These are phyloP conservation scores for Lecanicillium sp. DNA, from an alignment of 2,329 filamentous ascomycete species.

Conservation along the genomic window DNA sequence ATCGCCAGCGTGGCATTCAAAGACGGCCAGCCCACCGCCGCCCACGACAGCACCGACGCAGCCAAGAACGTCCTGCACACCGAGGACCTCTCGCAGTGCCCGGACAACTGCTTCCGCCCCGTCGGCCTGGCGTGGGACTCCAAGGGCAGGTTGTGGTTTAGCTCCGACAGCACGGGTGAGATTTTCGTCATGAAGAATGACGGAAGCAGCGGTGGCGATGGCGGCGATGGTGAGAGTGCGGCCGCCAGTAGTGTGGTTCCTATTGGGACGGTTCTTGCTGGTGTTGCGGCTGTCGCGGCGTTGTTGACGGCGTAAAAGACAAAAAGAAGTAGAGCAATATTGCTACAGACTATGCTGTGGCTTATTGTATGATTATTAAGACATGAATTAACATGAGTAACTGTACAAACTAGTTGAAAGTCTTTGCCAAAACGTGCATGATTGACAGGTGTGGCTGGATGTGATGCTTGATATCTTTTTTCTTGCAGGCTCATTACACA, in stretches of 20 bases:
- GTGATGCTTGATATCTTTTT: conserved; percentile 1
- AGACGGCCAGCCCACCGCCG: conserved; percentile 31
- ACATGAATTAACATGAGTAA: too few species aligned
- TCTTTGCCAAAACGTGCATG: neutral
- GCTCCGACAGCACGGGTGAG: conserved; percentile 56
- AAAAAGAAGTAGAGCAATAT: too few species aligned
- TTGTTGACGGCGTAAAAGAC: neutral
- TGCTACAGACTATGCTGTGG: too few species aligned
- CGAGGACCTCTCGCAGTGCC: conserved; percentile 42
- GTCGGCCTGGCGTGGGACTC: conserved; percentile 47
- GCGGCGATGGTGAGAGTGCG: conserved; percentile 4
- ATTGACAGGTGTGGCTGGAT: neutral
- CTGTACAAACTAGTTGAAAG: neutral
- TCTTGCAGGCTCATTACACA: conserved; percentile 7
- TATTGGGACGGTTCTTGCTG: conserved; percentile 11
- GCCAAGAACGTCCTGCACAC: conserved; percentile 48
- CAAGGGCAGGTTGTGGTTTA: conserved; percentile 51
- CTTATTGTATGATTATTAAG: too few species aligned
- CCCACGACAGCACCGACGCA: conserved; percentile 34
- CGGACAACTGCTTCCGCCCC: conserved; percentile 52
- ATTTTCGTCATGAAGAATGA: conserved; percentile 45
- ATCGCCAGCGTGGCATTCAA: conserved; percentile 32
- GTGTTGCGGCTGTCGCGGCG: conserved; percentile 13
- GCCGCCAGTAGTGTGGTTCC: neutral
- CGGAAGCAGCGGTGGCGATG: conserved; percentile 8